Percentiles rank a stretch among this genome's conserved stretches.
phyloP scores from a whole-genome alignment of 805 yeast species.

The Blastobotrys parvus region DNA sequence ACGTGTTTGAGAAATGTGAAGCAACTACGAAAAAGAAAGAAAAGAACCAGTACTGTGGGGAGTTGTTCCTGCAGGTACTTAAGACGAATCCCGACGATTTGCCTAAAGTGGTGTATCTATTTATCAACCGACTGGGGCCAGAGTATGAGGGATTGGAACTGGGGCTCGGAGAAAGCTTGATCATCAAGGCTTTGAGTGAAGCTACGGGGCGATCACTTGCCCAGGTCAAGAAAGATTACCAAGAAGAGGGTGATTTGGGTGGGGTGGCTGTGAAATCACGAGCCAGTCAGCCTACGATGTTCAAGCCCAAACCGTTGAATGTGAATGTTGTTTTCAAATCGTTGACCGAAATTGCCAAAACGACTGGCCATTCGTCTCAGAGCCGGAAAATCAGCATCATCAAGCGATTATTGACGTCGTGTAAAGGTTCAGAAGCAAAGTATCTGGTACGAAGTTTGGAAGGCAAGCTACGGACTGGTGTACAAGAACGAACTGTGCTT shows the following conservation, averaged over 20 bases:
- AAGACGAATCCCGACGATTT: conserved; percentile 45
- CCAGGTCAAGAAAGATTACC: conserved; percentile 66
- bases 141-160: conserved; percentile 92
- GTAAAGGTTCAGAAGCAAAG: conserved; percentile 82
- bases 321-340: conserved; percentile 65
- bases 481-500: conserved; percentile 89
- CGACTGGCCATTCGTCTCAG: conserved; percentile 79
- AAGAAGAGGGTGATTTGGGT: conserved; percentile 83
- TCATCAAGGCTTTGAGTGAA: conserved; percentile 82
- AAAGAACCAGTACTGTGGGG: conserved; percentile 66
- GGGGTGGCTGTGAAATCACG: conserved; percentile 78
- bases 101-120: conserved; percentile 68
- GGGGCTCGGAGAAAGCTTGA: conserved; percentile 84
- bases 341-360: conserved; percentile 65
- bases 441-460: conserved; percentile 83
- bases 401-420: conserved; percentile 75
- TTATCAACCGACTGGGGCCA: conserved; percentile 86
- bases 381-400: conserved; percentile 67
- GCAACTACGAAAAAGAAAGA: conserved; percentile 74
- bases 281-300: conserved; percentile 84
- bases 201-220: conserved; percentile 75
- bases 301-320: conserved; percentile 76
- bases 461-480: conserved; percentile 85
- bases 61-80: conserved; percentile 60
- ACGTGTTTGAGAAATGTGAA: conserved; percentile 71